These are phyloP conservation scores for Cladosporium oxysporum DNA, from an alignment of 2,329 filamentous ascomycete species.

Conservation along the genomic window DNA sequence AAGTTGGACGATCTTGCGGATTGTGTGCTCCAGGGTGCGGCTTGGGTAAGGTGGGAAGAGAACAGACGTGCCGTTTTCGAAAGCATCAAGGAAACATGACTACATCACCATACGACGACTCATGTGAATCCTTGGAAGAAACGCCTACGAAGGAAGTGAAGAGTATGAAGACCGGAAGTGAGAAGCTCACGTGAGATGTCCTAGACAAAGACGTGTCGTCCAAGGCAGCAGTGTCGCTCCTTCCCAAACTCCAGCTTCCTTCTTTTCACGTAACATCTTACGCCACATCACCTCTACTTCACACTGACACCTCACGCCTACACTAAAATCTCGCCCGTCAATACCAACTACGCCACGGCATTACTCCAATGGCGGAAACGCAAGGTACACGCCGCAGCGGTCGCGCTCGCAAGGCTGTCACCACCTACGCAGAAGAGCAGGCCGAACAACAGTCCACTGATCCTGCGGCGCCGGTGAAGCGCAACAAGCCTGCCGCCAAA, in stretches of 20 bases:
- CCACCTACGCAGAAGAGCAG: slow-evolving; percentile 27
- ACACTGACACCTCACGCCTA: neutral
- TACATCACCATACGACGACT: neutral
- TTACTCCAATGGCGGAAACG: slow-evolving; percentile 9
- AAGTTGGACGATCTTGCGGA: slow-evolving; percentile 84
- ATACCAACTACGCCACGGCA: neutral
- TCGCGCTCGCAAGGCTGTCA: slow-evolving; percentile 26
- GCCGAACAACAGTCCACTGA: slow-evolving; percentile 17
- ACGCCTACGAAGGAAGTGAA: neutral
- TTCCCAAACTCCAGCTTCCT: neutral
- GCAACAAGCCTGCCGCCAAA: slow-evolving; percentile 18
- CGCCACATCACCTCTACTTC: neutral
- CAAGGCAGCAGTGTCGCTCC: slow-evolving; percentile 9
- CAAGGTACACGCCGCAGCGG: slow-evolving; percentile 23
- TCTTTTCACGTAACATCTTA: neutral
- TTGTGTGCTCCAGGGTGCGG: slow-evolving; percentile 73
- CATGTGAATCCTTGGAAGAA: neutral
- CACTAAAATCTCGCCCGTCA: neutral
- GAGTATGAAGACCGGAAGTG: neutral
- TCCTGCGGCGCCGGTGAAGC: neutral
- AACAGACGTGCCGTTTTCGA: slow-evolving; percentile 42
- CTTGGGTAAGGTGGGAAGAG: slow-evolving; percentile 74
- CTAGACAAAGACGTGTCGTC: neutral
- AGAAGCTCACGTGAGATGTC: neutral
- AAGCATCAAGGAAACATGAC: slow-evolving; percentile 15